These are phyloP conservation scores for Phytophthora sojae DNA, from an alignment of 352 stramenopile species.

Conservation along the genomic window DNA sequence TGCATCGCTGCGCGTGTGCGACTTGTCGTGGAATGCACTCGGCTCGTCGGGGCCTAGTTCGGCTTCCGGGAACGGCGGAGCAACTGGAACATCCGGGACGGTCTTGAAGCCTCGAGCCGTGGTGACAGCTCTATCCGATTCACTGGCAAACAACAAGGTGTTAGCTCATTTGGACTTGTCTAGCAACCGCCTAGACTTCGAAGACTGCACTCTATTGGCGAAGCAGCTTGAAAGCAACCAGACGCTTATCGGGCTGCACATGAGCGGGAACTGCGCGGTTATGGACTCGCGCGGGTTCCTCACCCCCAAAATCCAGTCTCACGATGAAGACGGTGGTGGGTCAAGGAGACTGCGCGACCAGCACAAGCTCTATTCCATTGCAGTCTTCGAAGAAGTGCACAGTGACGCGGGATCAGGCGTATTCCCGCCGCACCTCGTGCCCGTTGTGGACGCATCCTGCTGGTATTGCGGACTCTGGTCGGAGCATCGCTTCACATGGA, in stretches of 20 bases:
- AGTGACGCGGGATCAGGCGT: slow-evolving; percentile 59
- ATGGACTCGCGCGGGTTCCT: slow-evolving; percentile 79
- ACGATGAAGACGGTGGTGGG: slow-evolving; percentile 31
- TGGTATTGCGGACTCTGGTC: slow-evolving; percentile 84
- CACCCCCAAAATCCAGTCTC: slow-evolving; percentile 52
- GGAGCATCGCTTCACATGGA: slow-evolving; percentile 81
- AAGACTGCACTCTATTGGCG: slow-evolving; percentile 67
- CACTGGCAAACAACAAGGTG: slow-evolving; percentile 83
- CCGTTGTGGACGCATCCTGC: slow-evolving; percentile 72
- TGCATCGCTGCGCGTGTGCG: slow-evolving; percentile 67
- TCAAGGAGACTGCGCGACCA: slow-evolving; percentile 60
- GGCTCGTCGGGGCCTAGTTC: slow-evolving; percentile 42
- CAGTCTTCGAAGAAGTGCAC: slow-evolving; percentile 75
- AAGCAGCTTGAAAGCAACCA: slow-evolving; percentile 79
- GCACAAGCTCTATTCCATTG: slow-evolving; percentile 83
- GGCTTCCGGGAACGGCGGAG: not conserved
- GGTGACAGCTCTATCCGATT: slow-evolving; percentile 61
- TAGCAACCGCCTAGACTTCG: slow-evolving; percentile 73
- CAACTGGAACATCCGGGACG: not conserved
- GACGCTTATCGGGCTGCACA: slow-evolving; percentile 74
- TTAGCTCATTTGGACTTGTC: slow-evolving; percentile 73
- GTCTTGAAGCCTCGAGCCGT: slow-evolving; percentile 52
- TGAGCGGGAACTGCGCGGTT: slow-evolving; percentile 76
- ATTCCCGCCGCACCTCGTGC: slow-evolving; percentile 57
- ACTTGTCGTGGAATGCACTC: slow-evolving; percentile 83